Conservation (phyloP, 2,329 filamentous ascomycete genomes). For the Aureobasidium sp. region DNA sequence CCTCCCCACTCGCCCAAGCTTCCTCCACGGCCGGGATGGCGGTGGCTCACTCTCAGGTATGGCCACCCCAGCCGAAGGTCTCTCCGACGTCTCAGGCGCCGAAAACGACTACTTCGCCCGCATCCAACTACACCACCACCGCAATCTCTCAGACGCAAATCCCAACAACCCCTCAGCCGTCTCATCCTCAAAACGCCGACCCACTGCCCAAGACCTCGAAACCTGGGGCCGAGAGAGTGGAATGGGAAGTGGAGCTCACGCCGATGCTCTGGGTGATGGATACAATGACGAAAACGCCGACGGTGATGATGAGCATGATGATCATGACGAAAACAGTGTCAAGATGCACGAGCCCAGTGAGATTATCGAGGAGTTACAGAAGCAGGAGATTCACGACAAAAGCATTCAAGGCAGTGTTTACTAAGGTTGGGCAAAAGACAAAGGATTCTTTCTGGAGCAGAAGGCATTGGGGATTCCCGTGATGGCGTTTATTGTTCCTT, state of each 20-base stretch:
- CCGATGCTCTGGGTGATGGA: constrained; percentile 39
- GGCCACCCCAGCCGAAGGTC: constrained; percentile 31
- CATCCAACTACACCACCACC: constrained; percentile 2
- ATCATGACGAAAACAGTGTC: not conserved
- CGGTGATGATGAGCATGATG: constrained; percentile 13
- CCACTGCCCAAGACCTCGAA: constrained; percentile 27
- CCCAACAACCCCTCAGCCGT: constrained; percentile 21
- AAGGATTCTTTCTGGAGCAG: not conserved
- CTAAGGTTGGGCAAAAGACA: constrained; percentile 8
- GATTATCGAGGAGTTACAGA: constrained; percentile 12
- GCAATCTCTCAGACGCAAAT: constrained; percentile 1
- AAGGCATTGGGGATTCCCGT: not conserved
- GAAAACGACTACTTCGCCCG: constrained; percentile 24
- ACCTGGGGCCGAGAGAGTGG: constrained; percentile 40
- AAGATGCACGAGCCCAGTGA: constrained; percentile 2
- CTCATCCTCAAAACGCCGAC: constrained; percentile 31
- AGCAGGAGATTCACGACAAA: constrained; percentile 22
- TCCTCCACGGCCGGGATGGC: constrained; percentile 23
- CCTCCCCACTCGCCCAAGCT: constrained; percentile 13
- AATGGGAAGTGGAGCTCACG: constrained; percentile 36
- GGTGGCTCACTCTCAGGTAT: constrained; percentile 25
- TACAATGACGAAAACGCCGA: constrained; percentile 18
- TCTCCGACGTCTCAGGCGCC: constrained; percentile 35
- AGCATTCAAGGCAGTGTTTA: constrained; percentile 25
- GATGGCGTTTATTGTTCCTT: not conserved